Base-by-base conservation (phyloP, 2,329 filamentous ascomycete genomes). In the Ophiostoma ulmi region DNA sequence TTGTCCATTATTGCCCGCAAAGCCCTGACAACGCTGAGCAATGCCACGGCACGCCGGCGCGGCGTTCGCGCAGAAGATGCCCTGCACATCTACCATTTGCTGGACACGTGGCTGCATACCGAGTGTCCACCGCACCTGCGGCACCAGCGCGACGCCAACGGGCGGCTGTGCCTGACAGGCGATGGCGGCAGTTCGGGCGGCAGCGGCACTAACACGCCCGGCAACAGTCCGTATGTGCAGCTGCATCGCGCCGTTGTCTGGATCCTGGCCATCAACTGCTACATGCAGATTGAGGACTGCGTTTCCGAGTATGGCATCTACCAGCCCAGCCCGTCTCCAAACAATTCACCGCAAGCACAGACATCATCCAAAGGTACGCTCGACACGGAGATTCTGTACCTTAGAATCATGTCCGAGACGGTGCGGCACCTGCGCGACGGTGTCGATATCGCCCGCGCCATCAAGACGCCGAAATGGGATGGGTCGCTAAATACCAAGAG, bases 191-290 rank as follows among this genome's bases (percentile, higher is more conserved):
- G 20, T 14, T 11, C 52, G 17, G 10, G 39, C 35, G 63, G 63
- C 36, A 39, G 63, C 17, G 35, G 63, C 17, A 65, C 35, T 5
- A 39, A 39, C 20, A 65, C 26, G 10, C 22, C 22, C 20, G 38
- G 14, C 65, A 72, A 39, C 63, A 14, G 20, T 36, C 63, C 63
- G 35, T 65, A 65, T 35, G 41, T 70, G 6, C 67, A 48, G 39
- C 71, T 75, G 14, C 73, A 75, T 64, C 73, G 72, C 5, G 72
- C 70, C 7, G 73, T 74, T 20, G 58, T 75, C 31, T 74, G 71
- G 67, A 64, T 74, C 26, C 55, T 75, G 8, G 73, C 73, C 35
- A 36, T 73, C 71, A 73, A 75, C 69, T 74, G 72, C 72, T 75
- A 73, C 65, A 64, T 75, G 69, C 73, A 75, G 48, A 72, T 75